A percentile compares a stretch with the other conserved stretches of the same genome.
Conservation (phyloP, 768 basidiomycete species). For the Nidula microcarpa region DNA sequence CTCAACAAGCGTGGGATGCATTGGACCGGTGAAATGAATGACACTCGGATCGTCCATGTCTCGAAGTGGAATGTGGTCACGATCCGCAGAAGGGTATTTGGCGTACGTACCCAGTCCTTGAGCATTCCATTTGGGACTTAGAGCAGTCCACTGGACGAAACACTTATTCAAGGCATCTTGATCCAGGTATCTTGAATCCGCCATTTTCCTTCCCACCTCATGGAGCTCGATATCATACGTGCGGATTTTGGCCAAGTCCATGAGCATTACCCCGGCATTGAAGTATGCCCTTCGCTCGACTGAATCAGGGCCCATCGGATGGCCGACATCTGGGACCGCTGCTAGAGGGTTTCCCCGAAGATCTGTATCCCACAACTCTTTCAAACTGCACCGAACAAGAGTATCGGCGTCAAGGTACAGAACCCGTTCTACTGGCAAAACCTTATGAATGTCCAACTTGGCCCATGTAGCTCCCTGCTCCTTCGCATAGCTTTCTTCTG, state of each 20-base stretch:
- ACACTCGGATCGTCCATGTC: conserved; percentile 38
- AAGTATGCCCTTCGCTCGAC: conserved; percentile 37
- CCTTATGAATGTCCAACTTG: conserved; percentile 42
- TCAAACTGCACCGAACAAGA: conserved; percentile 37
- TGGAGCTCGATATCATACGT: conserved; percentile 17
- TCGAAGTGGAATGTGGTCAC: conserved; percentile 24
- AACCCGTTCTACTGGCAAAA: conserved; percentile 46
- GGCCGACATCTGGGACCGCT: conserved; percentile 46
- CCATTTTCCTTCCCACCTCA: conserved; percentile 18
- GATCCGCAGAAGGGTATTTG: conserved; percentile 23
- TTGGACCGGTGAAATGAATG: conserved; percentile 58
- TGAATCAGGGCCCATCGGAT: conserved; percentile 41
- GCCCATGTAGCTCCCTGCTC: conserved; percentile 38
- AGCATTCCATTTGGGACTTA: conserved; percentile 49
- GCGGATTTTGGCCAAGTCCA: conserved; percentile 42
- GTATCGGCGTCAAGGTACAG: conserved; percentile 54
- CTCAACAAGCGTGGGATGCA: conserved; percentile 39
- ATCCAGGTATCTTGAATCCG: conserved; percentile 30
- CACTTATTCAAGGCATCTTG: conserved; percentile 50
- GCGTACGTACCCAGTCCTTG: conserved; percentile 57
- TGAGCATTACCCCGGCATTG: conserved; percentile 52
- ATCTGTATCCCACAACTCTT: conserved; percentile 41
- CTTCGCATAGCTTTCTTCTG: conserved; percentile 19
- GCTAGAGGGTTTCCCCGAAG: conserved; percentile 37
- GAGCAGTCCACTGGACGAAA: conserved; percentile 39